Conservation (phyloP, 768 basidiomycete species). For the Lanmaoa pseudosensibilis region DNA sequence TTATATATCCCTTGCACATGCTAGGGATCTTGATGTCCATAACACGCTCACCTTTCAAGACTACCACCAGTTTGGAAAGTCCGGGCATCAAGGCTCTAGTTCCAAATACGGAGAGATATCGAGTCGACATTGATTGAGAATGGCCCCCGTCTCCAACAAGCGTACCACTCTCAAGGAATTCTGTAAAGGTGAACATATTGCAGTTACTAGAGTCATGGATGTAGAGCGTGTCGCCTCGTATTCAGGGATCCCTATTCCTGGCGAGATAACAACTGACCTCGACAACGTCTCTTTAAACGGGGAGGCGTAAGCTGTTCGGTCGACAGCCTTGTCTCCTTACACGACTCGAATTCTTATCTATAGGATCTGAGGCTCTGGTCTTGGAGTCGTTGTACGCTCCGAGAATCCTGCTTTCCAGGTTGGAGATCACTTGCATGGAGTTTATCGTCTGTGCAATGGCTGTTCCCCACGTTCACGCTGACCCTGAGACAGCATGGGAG, state of each 20-base stretch:
- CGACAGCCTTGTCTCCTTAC: neutral
- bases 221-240: neutral
- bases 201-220: neutral
- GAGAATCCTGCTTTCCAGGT: neutral
- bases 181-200: neutral
- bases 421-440: neutral
- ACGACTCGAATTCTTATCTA: neutral
- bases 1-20: conserved; percentile 52
- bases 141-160: neutral
- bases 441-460: neutral
- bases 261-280: neutral
- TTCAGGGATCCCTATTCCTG: neutral
- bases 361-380: neutral
- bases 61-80: conserved; percentile 48
- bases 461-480: neutral
- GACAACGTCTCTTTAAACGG: too few species aligned
- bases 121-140: conserved; percentile 52
- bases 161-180: neutral
- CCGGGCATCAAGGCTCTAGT: conserved; percentile 60
- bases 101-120: conserved; percentile 52
- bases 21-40: conserved; percentile 57
- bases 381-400: neutral
- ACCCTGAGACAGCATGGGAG: neutral
- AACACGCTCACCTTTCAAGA: conserved; percentile 31
- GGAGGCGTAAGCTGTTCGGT: too few species aligned